These are phyloP conservation scores for Metarhizium album DNA, from an alignment of 2,329 filamentous ascomycete species.

Conservation along the genomic window DNA sequence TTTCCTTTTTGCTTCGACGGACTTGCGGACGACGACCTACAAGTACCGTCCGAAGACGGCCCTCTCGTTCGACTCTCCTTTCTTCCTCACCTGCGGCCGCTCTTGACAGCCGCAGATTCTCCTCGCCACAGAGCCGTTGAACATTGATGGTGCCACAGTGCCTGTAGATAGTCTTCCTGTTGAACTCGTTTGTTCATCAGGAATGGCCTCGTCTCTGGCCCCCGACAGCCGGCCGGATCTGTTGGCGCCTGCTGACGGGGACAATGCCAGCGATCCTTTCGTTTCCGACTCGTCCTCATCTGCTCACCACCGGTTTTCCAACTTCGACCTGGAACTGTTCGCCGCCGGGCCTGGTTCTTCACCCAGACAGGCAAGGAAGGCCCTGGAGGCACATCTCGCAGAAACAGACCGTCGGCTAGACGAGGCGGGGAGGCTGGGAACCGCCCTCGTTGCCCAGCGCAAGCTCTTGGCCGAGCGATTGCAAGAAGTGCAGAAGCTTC, in stretches of 20 bases:
- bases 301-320: constrained; percentile 61
- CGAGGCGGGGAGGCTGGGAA: constrained; percentile 82
- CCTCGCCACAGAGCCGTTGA: background rate
- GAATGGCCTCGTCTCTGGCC: constrained; percentile 34
- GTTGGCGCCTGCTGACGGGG: constrained; percentile 23
- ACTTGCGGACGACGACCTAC: background rate
- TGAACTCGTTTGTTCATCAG: constrained; percentile 11
- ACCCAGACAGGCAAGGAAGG: constrained; percentile 76
- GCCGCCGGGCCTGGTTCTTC: constrained; percentile 67
- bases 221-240: constrained; percentile 30
- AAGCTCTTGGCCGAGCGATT: constrained; percentile 72
- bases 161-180: constrained; percentile 15
- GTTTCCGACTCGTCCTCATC: constrained; percentile 34
- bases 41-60: constrained; percentile 2
- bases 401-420: constrained; percentile 88
- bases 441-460: constrained; percentile 76
- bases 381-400: constrained; percentile 79
- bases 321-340: constrained; percentile 73
- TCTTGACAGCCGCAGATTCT: background rate
- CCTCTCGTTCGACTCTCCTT: background rate
- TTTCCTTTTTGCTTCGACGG: background rate
- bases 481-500: constrained; percentile 70
- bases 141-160: constrained; percentile 5
- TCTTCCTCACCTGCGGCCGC: background rate
- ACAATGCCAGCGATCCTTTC: constrained; percentile 45